Base-by-base conservation (phyloP, 352 stramenopile species). In the Globisporangium uncinulatum region DNA sequence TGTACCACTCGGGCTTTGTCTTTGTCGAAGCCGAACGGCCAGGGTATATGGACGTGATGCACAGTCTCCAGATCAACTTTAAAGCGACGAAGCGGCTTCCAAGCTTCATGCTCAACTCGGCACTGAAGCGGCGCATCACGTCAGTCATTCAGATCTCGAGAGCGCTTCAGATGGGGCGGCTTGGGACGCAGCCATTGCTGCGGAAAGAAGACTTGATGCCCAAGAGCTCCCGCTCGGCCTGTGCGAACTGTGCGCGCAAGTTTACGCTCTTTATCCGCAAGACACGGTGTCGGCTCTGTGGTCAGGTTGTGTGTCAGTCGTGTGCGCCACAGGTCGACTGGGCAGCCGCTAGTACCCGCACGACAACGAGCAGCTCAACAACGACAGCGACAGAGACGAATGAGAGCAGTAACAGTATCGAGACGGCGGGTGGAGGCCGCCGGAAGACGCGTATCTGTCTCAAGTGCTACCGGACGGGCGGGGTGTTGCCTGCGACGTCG, bases 41-140 rank as follows among this genome's bases (percentile, higher is more conserved):
- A 5, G 83, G 83, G 20, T 89, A 83, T 65, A 81, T 93, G 72
- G 81, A 93, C 62, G 81, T 93, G n/a, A 87, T 90, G 76, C 81
- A 93, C 61, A 86, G 72, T 57, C 61, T 93, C 14, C 83, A 91
- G 67, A 84, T 93, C 62, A 93, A 93, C 60, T 93, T 93, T 59
- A 89, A 89, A 54, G 84, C 77, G 59, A 80, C 74, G 11, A 83
- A 65, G 47, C 70, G 75, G 11, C 46, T 91, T 42, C 81, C 81
- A 36, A 66, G 79, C 39, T 87, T 89, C 46, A 56, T 91, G 56
- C 65, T 89, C 9, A 86, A 89, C 51, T 67, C 69, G 9, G 73
- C 76, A 20, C 66, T 91, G 14, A 86, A 87, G 58, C 67, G 72
- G 1, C 76, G 81, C 8, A 85, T 91, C 49, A 63, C 77, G 20